Percentiles rank a stretch among this genome's conserved stretches.
phyloP scores from a whole-genome alignment of 2,329 filamentous ascomycete species.

The Penicillium glabrum region DNA sequence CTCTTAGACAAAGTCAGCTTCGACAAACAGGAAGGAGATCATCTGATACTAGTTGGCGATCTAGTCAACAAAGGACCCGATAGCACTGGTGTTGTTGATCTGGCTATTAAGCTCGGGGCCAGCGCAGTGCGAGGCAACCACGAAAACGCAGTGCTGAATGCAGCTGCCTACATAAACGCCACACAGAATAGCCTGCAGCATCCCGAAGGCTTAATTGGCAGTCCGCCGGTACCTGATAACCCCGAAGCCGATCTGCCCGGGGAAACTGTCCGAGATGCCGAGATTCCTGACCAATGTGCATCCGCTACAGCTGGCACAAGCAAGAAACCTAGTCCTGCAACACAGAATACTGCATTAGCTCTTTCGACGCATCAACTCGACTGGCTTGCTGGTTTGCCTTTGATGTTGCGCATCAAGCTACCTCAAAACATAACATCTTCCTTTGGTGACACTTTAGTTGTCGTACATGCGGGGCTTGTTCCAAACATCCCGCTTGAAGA shows the following conservation, averaged over 20 bases:
- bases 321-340: not conserved
- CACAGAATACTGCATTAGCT: conserved; percentile 8
- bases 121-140: conserved; percentile 26
- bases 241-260: not conserved
- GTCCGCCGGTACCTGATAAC: not conserved
- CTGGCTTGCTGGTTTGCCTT: conserved; percentile 22
- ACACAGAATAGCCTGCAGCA: not conserved
- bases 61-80: conserved; percentile 24
- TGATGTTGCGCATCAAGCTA: conserved; percentile 19
- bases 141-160: conserved; percentile 24
- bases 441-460: conserved; percentile 13
- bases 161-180: conserved; percentile 11
- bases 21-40: conserved; percentile 16
- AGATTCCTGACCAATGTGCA: not conserved
- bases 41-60: conserved; percentile 21
- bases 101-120: conserved; percentile 20
- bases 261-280: not conserved
- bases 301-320: not conserved
- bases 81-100: conserved; percentile 20
- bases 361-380: conserved; percentile 16
- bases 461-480: conserved; percentile 21
- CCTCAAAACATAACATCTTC: conserved; percentile 4
- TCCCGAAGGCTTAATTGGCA: not conserved
- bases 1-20: conserved; percentile 17
- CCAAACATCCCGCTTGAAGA: conserved; percentile 15